Conservation (phyloP, 306 rosid species). For the Prunus campanulata region DNA sequence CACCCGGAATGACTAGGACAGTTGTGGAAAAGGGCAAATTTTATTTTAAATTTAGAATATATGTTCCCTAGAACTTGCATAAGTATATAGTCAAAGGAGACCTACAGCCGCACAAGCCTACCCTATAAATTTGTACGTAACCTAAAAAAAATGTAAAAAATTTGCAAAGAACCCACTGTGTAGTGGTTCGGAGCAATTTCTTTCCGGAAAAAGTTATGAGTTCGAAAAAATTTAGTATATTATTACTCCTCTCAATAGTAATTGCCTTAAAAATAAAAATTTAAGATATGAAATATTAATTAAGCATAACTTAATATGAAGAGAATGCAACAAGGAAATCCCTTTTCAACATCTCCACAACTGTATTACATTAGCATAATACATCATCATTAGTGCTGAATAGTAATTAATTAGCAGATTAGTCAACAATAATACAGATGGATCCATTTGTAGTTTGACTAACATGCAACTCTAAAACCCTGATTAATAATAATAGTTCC, state of each 20-base stretch:
- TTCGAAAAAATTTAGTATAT: too few species aligned
- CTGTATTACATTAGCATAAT: conserved; percentile 14
- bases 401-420: neutral
- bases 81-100: neutral
- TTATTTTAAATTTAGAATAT: neutral
- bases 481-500: conserved; percentile 1
- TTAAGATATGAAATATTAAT: too few species aligned
- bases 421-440: neutral
- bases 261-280: too few species aligned
- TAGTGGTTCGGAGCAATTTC: too few species aligned
- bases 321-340: too few species aligned
- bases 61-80: neutral
- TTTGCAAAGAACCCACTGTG: neutral
- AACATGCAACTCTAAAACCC: conserved; percentile 21
- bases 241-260: too few species aligned
- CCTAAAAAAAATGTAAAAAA: neutral
- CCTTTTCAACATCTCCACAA: neutral
- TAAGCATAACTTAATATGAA: too few species aligned
- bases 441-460: conserved; percentile 38
- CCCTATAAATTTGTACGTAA: too few species aligned
- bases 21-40: neutral
- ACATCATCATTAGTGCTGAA: neutral
- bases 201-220: fast-evolving
- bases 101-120: neutral
- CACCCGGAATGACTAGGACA: too few species aligned